Percentiles rank a stretch among this genome's conserved stretches.
Evolutionary conservation across 176 grass and related monocot species (phyloP).

Genomic region (Carex cristatella): DNA sequence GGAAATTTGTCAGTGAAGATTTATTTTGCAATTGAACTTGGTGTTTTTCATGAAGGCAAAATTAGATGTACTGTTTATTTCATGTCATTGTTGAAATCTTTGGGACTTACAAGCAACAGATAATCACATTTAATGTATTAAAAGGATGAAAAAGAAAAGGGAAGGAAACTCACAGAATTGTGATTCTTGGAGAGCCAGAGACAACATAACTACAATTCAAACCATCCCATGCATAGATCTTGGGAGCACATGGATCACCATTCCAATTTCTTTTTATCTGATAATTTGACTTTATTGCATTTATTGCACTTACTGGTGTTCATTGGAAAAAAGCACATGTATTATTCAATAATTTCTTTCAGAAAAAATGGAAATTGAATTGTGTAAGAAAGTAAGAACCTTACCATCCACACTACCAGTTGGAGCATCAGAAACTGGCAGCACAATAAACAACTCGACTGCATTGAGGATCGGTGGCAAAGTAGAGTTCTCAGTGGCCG

Average conservation of each 20-base stretch:
- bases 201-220: conserved; percentile 42
- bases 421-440: background rate
- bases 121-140: too few relatives aligned
- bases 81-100: background rate
- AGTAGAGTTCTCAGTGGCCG: conserved; percentile 15
- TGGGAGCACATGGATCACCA: conserved; percentile 28
- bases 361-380: background rate
- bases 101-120: background rate
- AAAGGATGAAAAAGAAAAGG: too few relatives aligned
- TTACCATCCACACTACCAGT: conserved; percentile 39
- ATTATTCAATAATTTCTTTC: background rate
- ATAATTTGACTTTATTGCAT: conserved; percentile 35
- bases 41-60: background rate
- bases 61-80: background rate
- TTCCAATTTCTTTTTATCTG: conserved; percentile 34
- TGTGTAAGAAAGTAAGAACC: background rate
- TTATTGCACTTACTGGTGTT: conserved; percentile 39
- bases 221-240: conserved; percentile 34
- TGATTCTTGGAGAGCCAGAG: conserved; percentile 39
- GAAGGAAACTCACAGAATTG: conserved; percentile 32
- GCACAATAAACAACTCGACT: conserved; percentile 22
- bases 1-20: background rate
- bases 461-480: conserved; percentile 35
- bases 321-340: background rate
- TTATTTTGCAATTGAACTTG: background rate